Evolutionary conservation across 306 rosid species (phyloP), one percentile per base, ranked within the genome.

Genomic region (Rosa multiflora): DNA sequence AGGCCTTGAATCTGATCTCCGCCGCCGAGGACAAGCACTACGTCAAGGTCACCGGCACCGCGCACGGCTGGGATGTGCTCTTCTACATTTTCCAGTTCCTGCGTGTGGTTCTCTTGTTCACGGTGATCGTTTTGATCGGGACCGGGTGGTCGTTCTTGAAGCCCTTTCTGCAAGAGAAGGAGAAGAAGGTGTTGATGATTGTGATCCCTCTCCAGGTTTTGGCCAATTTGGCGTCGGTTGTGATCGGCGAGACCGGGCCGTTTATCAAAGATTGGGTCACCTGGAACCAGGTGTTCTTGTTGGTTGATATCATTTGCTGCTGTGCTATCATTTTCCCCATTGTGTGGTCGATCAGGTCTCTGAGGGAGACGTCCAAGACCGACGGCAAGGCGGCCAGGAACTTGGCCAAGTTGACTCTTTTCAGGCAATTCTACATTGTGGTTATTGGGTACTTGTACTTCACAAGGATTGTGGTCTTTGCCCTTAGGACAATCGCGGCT

Each of bases 11-110:
- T 68, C 86, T 93, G 4, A 88, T 93, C 51, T 90, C 88, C 64
- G 94, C 94, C 4, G 98, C 98, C 15, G 97, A 93, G 97, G 97
- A 93, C 78, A 88, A 88, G 72, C 97, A 93, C 70, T 91, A 84
- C 63, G 89, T 94, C 4, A 94, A 94, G 73, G 91, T 78, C 80
- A 88, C 95, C 1, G 99, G 99, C 4, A 88, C 95, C 1, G 93
- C 99, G 0, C 99, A 94, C 42, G 99, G 99, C 0, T 92, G 99
- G 98, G 97, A 94, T 44, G 95, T 94, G 1, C 32, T 94, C 85
- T 94, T 94, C 79, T 94, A 94, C 46, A 94, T 94, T 14, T 94
- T 94, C 40, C 97, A 94, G 85, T 92, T 91, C n/a, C 88, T 94
- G 26, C 90, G 97, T 18, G 97, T 91, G 18, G 87, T 92, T 66